Evolutionary conservation across 177 flowering plant species (phyloP).

Genomic region (Vitis hybrid): DNA sequence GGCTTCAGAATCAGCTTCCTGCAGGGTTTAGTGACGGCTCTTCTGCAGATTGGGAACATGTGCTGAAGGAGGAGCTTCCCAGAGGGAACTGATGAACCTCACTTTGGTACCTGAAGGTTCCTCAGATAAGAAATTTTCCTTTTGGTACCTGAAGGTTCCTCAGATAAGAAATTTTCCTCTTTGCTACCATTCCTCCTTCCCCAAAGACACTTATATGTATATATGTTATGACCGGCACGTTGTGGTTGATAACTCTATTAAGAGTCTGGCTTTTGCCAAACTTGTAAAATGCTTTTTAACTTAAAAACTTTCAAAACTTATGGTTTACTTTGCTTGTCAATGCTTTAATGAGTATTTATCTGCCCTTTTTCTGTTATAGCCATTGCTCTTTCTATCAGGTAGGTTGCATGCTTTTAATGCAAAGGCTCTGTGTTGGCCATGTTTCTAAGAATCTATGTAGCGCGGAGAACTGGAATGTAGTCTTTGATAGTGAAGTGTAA

Average conservation of each 20-base stretch:
- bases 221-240: too few species aligned
- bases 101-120: not conserved
- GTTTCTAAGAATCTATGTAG: not conserved
- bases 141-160: not conserved
- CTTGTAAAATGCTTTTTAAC: too few species aligned
- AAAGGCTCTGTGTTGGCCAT: not conserved
- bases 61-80: slow-evolving; percentile 41
- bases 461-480: too few species aligned
- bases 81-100: slow-evolving; percentile 13
- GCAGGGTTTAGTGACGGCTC: slow-evolving; percentile 31
- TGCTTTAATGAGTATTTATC: too few species aligned
- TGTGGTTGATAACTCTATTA: too few species aligned
- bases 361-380: too few species aligned
- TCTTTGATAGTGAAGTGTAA: too few species aligned
- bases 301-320: too few species aligned
- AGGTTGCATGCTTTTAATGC: too few species aligned
- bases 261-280: too few species aligned
- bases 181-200: not conserved
- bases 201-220: not conserved
- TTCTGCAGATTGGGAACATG: slow-evolving; percentile 72
- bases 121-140: not conserved
- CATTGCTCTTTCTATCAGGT: too few species aligned
- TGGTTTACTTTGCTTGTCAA: too few species aligned
- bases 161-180: not conserved
- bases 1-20: slow-evolving; percentile 15